Evolutionary conservation across 352 stramenopile genomes (phyloP), one percentile per base, ranked within the genome.

Genomic region (Pythium periplocum): DNA sequence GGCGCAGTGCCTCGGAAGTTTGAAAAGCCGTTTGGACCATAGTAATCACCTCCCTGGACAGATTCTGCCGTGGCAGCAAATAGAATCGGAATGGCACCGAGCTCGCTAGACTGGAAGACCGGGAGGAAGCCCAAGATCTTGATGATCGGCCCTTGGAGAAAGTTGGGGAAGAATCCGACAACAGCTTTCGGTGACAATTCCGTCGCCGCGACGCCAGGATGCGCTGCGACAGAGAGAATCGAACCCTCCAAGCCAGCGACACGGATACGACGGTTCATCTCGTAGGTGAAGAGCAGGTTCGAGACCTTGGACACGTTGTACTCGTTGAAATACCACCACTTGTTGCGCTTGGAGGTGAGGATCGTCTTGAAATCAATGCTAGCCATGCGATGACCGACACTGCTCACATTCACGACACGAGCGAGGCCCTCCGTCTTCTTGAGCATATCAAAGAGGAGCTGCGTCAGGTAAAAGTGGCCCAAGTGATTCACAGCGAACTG

Each of bases 401-500:
- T 80, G 52, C 52, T 77, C 2, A 77, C 57, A 11, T 61, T 55
- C 6, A 82, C 66, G n/a, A 82, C 42, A 6, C 72, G 63, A 6
- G 71, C 56, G 31, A 53, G 44, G 11, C n/a, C 45, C 6, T 17
- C 11, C 1, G 34, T 53, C 6, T 38, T 30, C 53, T 65, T 67
- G 9, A 88, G 71, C 51, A 68, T 43, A n/a, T 77, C 60, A 44
- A 85, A 81, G 34, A 86, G 64, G 36, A 84, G 45, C 7, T 66
- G 26, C 1, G 77, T 80, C 42, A 87, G 49, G 43, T 75, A 73
- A 40, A 87, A 87, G 43, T 86, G 77, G 6, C 74, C 77, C 6
- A 87, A 47, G 36, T 86, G 66, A 55, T 87, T 87, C 34, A 83
- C 65, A 1, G 63, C 72, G 43, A 87, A 87, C 33, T 84, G 72